Percentiles rank a stretch among this genome's conserved stretches.
These are phyloP conservation scores for Penicillium concentricum DNA, from an alignment of 2,329 filamentous ascomycete genomes.

Conservation along the genomic window DNA sequence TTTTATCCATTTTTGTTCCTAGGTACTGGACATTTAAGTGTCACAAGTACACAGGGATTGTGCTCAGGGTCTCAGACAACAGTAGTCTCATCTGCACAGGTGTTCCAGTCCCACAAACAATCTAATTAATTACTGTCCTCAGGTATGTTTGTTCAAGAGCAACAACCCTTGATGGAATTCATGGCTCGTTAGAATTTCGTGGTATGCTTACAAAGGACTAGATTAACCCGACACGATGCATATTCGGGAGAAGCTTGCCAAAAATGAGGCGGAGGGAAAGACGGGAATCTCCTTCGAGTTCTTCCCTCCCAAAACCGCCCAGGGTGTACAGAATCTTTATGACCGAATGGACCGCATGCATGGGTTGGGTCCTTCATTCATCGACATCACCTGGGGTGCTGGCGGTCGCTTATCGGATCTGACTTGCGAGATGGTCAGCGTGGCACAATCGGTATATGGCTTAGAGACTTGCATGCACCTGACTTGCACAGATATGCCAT, in stretches of 20 bases:
- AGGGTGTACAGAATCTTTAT: constrained; percentile 97
- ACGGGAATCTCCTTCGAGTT: constrained; percentile 99
- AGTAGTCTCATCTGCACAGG: constrained; percentile 11
- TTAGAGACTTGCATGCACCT: constrained; percentile 99
- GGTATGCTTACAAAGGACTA: constrained; percentile 8
- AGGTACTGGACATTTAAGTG: constrained; percentile 5
- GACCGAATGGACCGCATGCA: constrained; percentile 99
- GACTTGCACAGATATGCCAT: constrained; percentile 97
- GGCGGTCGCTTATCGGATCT: constrained; percentile 87
- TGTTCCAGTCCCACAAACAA: constrained; percentile 12
- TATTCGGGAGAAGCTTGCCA: constrained; percentile 85
- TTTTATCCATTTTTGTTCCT: constrained; percentile 1
- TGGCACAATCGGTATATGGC: constrained; percentile 91
- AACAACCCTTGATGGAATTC: background rate
- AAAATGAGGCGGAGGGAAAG: constrained; percentile 73
- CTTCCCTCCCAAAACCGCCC: constrained; percentile 89
- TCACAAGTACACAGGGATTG: constrained; percentile 12
- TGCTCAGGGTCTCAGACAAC: background rate
- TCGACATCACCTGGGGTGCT: constrained; percentile 98
- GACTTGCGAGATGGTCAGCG: constrained; percentile 95
- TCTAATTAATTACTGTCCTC: background rate
- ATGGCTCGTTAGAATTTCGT: background rate
- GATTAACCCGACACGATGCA: constrained; percentile 67
- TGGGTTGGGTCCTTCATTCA: constrained; percentile 86
- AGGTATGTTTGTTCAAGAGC: constrained; percentile 1